Evolutionary conservation across 805 yeast species (phyloP), one percentile per base, ranked within the genome.

Genomic region (Metschnikowia santaceciliae): DNA sequence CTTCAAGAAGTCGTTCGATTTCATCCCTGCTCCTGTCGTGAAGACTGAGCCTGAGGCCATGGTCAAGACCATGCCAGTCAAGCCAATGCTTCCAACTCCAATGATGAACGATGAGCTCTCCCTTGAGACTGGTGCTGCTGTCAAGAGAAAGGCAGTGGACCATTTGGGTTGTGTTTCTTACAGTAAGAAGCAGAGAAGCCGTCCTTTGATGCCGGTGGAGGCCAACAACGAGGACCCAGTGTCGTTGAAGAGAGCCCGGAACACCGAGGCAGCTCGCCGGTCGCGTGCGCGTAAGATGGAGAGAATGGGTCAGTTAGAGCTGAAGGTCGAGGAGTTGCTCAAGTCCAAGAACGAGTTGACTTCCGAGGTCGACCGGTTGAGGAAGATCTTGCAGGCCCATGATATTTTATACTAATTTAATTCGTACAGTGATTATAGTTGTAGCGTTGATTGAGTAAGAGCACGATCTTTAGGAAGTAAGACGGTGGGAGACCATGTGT

Each of bases 191-290:
- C 87, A 81, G 59, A 82, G 96, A 61, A 56, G 80, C 30, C 71
- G 74, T 52, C 95, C 96, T 7, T 76, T 90, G 68, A 74, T 77
- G 58, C 96, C 96, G 8, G 77, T 90, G 50, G 79, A 80, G 43
- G 54, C 74, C 42, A 76, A 80, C 32, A 33, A 48, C 19, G 70
- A 66, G 45, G 96, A 90, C 67, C 81, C 85, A n/a, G 79, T 78
- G 51, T 81, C 89, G 42, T 68, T 87, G 61, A 92, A 92, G 75
- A 84, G 98, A 67, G 98, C 98, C 7, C 84, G 92, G 70, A 92
- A 94, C 79, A 92, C 92, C n/a, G 96, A 90, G 66, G 97, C 98
- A 59, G 97, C 97, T 6, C 83, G 97, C 69, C 82, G 97, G 65
- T 90, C 96, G 26, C 79, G 97, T 63, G 97, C 97, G 22, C 83